Evolutionary conservation across 2,329 filamentous ascomycete genomes (phyloP).

Genomic region (Penicillium nordicum): DNA sequence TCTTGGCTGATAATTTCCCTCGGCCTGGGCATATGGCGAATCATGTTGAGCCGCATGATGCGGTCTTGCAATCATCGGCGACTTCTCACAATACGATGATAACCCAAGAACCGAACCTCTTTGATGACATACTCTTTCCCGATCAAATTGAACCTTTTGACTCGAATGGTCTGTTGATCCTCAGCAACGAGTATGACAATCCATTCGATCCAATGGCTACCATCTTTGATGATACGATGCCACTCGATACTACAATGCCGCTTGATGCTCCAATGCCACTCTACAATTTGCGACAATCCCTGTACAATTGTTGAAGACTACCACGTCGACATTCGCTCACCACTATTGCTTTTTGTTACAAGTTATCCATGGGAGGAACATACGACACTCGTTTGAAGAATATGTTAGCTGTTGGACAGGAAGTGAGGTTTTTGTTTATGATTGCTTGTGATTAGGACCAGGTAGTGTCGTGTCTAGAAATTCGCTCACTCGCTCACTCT

Average conservation of each 20-base stretch:
- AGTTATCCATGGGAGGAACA: background rate
- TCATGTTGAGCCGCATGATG: background rate
- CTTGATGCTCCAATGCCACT: background rate
- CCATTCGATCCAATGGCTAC: background rate
- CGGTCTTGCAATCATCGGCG: background rate
- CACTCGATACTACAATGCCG: background rate
- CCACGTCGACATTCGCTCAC: background rate
- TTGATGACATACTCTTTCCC: background rate
- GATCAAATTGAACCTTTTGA: background rate
- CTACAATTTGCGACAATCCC: background rate
- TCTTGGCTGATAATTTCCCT: background rate
- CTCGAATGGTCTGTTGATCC: background rate
- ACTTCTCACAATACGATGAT: background rate
- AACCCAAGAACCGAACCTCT: background rate
- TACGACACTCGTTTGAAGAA: background rate
- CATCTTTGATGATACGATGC: background rate
- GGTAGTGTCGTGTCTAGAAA: background rate
- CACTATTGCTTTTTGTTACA: background rate
- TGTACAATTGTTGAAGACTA: background rate
- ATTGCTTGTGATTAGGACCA: background rate
- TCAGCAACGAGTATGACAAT: background rate
- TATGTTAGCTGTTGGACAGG: background rate
- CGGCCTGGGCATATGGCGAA: background rate
- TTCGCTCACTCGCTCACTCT: background rate
- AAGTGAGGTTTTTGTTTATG: background rate